Conservation (phyloP, 129 eudicot species). For the Kitagawia praeruptora region DNA sequence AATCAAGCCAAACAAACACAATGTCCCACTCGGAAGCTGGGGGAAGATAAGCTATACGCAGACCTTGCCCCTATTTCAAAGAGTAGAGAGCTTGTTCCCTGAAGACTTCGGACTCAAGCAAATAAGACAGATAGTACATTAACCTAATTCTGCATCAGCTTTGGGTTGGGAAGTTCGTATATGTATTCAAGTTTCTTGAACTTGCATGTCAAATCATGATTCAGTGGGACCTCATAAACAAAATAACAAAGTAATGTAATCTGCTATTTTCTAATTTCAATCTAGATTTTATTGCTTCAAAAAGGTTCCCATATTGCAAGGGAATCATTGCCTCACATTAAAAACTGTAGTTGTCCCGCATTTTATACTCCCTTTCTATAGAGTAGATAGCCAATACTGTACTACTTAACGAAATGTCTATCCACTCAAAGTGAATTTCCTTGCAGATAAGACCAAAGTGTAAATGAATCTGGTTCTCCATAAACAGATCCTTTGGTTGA, state of each 20-base stretch:
- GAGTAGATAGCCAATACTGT: not conserved
- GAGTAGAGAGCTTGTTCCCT: not conserved
- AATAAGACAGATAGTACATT: not conserved
- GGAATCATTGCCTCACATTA: not conserved
- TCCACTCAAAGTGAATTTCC: conserved; percentile 2
- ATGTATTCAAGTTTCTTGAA: not conserved
- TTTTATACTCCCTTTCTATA: not conserved
- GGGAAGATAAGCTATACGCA: not conserved
- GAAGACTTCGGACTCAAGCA: not conserved
- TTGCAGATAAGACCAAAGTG: not conserved
- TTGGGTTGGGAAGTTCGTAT: not conserved
- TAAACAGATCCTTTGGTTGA: not conserved
- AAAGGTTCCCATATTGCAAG: not conserved
- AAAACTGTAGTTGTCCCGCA: not conserved
- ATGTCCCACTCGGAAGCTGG: not conserved
- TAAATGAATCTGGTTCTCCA: conserved; percentile 13
- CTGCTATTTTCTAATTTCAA: not conserved
- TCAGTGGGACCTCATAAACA: not conserved
- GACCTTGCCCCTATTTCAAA: not conserved
- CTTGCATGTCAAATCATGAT: not conserved
- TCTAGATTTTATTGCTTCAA: not conserved
- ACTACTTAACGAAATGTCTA: not conserved
- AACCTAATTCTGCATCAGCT: not conserved
- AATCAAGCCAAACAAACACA: not conserved
- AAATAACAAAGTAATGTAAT: not conserved